A percentile compares a stretch with the other conserved stretches of the same genome.
Conservation (phyloP, 352 stramenopile genomes). For the Pseudoperonospora humuli region DNA sequence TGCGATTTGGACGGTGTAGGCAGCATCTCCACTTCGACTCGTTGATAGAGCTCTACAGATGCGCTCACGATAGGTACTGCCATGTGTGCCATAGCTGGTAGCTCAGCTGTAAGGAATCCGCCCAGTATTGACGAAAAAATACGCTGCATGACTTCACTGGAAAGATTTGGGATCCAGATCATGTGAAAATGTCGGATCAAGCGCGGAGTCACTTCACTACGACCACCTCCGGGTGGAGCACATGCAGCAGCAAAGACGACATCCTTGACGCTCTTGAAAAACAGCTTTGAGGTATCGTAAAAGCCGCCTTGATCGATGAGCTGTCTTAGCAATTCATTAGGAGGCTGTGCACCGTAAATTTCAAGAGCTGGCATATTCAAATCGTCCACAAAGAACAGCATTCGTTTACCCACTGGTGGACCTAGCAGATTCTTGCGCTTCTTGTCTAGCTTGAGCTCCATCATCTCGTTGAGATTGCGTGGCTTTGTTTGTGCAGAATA, state of each 20-base stretch:
- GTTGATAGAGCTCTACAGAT: slow-evolving; percentile 84
- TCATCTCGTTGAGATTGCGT: slow-evolving; percentile 74
- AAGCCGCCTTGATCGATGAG: slow-evolving; percentile 86
- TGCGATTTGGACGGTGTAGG: slow-evolving; percentile 89
- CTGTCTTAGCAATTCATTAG: slow-evolving; percentile 88
- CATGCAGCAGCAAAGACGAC: slow-evolving; percentile 79
- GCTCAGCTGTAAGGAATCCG: slow-evolving; percentile 69
- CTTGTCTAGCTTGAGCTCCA: slow-evolving; percentile 78
- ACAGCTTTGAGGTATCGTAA: slow-evolving; percentile 91
- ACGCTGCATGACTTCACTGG: slow-evolving; percentile 65
- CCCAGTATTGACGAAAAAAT: slow-evolving; percentile 89
- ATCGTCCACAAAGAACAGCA: slow-evolving; percentile 89
- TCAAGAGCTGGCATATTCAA: slow-evolving; percentile 91
- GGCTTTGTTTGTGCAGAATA: slow-evolving; percentile 88
- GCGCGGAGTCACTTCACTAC: slow-evolving; percentile 80
- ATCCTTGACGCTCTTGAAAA: slow-evolving; percentile 89
- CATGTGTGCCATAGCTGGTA: slow-evolving; percentile 71
- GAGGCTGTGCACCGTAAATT: slow-evolving; percentile 89
- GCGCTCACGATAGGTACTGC: slow-evolving; percentile 75
- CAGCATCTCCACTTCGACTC: slow-evolving; percentile 84
- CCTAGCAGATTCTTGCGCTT: slow-evolving; percentile 80
- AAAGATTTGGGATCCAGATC: slow-evolving; percentile 87
- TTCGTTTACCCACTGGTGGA: slow-evolving; percentile 61
- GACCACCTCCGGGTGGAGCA: slow-evolving; percentile 78
- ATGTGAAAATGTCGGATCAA: slow-evolving; percentile 88